Base-by-base conservation (phyloP, 495 filamentous ascomycete genomes). In the Neohortaea acidophila region DNA sequence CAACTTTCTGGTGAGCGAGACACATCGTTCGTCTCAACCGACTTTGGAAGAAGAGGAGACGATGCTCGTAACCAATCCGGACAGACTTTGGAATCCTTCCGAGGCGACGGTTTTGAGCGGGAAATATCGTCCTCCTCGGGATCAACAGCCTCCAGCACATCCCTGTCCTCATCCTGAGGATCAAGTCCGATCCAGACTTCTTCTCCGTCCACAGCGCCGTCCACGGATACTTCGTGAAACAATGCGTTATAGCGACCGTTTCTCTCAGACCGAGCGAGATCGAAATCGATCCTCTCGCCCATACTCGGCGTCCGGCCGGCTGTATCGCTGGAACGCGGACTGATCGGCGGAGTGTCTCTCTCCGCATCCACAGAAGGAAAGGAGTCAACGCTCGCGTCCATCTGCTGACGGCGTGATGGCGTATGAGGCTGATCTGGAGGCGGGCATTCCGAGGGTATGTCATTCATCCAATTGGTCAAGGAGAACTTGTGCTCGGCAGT, bases 171-270 rank as follows among this genome's bases (percentile, higher is more conserved):
- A n/a, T n/a, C 24, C n/a, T n/a, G 24, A 27, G n/a, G n/a, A 27
- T 27, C 24, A n/a, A 7, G 24, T n/a, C 8, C 24, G 7, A 7
- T n/a, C 8, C n/a, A 27, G 24, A 27, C 8, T 27, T 27, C 24
- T 7, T 27, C 24, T 27, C 24, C 8, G 24, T 8, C 24, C 8
- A 27, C 8, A n/a, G 24, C 24, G 24, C 7, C 24, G n/a, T 20
- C 14, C 8, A 15, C 19, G 12, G 28, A 6, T 13, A 15, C 7
- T 7, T 34, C 18, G 21, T 41, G 20, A 14, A 38, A 20, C 34
- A 44, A 21, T n/a, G 41, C 41, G 31, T 44, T 44, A 21, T 44
- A 44, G 12, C 41, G 41, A 26, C 20, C 21, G 22, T 44, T 33
- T 18, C 41, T 25, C 2, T 44, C n/a, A 1, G 41, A 44, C 25